Percentiles rank a stretch among this genome's conserved stretches.
These are phyloP conservation scores for Fusarium marasasianum DNA, from an alignment of 2,329 filamentous ascomycete genomes.

Conservation along the genomic window DNA sequence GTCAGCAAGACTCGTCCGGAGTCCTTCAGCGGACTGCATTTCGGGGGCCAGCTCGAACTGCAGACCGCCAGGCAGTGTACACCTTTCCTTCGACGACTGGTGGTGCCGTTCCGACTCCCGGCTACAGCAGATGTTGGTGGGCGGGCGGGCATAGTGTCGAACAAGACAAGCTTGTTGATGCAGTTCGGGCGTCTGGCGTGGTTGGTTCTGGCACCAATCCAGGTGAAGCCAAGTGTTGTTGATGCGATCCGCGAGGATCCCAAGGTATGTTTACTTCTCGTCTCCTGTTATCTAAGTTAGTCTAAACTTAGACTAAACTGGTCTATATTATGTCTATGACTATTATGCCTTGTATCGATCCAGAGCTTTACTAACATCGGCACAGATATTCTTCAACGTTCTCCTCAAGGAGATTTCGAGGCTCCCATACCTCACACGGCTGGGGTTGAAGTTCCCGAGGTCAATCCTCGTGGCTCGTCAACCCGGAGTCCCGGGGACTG, in stretches of 20 bases:
- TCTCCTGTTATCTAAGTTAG: neutral
- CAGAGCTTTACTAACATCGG: rapidly evolving
- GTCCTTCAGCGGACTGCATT: neutral
- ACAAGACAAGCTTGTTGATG: neutral
- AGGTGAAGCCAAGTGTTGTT: neutral
- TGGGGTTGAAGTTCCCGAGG: neutral
- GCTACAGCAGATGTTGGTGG: neutral
- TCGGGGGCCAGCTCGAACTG: neutral
- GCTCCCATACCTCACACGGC: neutral
- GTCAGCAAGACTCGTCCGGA: neutral
- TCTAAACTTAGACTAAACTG: neutral
- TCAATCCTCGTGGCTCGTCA: neutral
- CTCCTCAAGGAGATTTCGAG: neutral
- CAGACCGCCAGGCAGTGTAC: neutral
- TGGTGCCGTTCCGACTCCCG: neutral
- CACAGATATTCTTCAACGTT: neutral
- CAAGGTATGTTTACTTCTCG: neutral
- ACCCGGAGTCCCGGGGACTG: neutral
- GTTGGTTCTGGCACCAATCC: neutral
- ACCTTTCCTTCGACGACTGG: rapidly evolving
- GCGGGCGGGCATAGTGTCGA: neutral
- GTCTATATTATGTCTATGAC: neutral
- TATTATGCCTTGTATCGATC: neutral
- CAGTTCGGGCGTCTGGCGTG: neutral
- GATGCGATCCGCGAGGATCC: neutral